phyloP scores from a whole-genome alignment of 2,329 filamentous ascomycete species.

The Verticillium tricorpus region DNA sequence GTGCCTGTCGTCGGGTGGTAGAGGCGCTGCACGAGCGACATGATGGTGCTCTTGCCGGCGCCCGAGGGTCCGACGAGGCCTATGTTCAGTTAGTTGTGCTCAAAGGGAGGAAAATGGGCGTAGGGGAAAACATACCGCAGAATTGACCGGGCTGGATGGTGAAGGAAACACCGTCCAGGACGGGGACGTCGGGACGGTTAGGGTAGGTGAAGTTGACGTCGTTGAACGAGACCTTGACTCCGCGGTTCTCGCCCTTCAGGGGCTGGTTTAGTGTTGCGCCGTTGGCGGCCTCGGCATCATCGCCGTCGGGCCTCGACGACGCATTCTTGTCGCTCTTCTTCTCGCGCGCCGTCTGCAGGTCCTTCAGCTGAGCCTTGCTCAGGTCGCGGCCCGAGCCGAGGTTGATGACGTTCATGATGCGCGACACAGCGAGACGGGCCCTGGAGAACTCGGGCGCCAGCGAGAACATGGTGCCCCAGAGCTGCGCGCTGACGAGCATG shows the following conservation, averaged over 20 bases:
- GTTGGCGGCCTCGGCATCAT: constrained; percentile 37
- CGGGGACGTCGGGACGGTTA: constrained; percentile 47
- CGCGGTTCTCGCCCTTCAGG: constrained; percentile 13
- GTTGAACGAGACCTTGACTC: constrained; percentile 42
- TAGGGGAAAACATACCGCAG: constrained; percentile 16
- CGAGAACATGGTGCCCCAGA: constrained; percentile 61
- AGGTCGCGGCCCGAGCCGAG: constrained; percentile 19
- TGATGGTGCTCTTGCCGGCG: constrained; percentile 43
- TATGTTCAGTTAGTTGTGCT: constrained; percentile 1
- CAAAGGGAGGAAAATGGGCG: no score
- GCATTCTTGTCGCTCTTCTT: not conserved
- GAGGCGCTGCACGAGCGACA: constrained; percentile 46
- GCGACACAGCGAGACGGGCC: constrained; percentile 46
- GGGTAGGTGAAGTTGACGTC: constrained; percentile 59
- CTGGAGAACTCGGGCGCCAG: constrained; percentile 60
- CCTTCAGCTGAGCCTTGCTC: constrained; percentile 15
- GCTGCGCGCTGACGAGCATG: constrained; percentile 56
- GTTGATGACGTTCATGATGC: constrained; percentile 34
- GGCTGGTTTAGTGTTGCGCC: constrained; percentile 15
- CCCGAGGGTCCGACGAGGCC: constrained; percentile 39
- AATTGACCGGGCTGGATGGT: constrained; percentile 32
- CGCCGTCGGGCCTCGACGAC: constrained; percentile 8
- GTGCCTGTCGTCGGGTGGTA: constrained; percentile 45
- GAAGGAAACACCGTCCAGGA: constrained; percentile 36
- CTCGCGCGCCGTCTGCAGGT: not conserved